phyloP scores from a whole-genome alignment of 352 stramenopile genomes.

The Globisporangium uncinulatum region DNA sequence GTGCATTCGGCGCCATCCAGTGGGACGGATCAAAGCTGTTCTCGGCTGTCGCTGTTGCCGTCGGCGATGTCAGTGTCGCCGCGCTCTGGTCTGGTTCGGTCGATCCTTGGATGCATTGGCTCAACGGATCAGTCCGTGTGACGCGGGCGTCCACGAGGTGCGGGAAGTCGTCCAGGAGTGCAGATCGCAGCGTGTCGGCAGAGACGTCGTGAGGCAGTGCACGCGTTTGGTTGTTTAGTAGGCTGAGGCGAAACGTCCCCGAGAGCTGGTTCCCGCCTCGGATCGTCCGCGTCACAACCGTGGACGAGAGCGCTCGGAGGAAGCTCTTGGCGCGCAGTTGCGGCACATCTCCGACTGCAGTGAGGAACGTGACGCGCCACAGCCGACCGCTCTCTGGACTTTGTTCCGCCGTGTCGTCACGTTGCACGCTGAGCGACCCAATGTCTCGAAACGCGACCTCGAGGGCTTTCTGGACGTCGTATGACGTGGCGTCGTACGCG shows the following conservation, averaged over 20 bases:
- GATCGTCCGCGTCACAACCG: slow-evolving; percentile 65
- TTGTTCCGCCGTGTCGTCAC: slow-evolving; percentile 45
- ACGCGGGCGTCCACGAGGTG: slow-evolving; percentile 67
- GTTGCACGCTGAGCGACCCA: slow-evolving; percentile 40
- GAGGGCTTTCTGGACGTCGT: slow-evolving; percentile 45
- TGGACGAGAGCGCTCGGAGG: slow-evolving; percentile 69
- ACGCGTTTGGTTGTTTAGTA: slow-evolving; percentile 52
- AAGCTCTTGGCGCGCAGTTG: slow-evolving; percentile 65
- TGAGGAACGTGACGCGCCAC: slow-evolving; percentile 91
- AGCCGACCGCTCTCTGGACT: slow-evolving; percentile 57
- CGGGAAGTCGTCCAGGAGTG: slow-evolving; percentile 39
- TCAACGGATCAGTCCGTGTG: slow-evolving; percentile 53
- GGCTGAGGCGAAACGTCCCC: slow-evolving; percentile 80
- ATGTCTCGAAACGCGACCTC: slow-evolving; percentile 53
- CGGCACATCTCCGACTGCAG: slow-evolving; percentile 75
- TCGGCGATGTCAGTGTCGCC: slow-evolving; percentile 3
- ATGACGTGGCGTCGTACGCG: slow-evolving; percentile 64
- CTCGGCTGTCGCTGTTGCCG: slow-evolving; percentile 15
- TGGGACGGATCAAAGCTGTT: slow-evolving; percentile 38
- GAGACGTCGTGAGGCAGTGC: slow-evolving; percentile 65
- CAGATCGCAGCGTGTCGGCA: slow-evolving; percentile 44
- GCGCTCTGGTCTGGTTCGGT: slow-evolving; percentile 49
- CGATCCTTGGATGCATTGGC: slow-evolving; percentile 49
- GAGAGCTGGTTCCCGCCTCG: slow-evolving; percentile 83
- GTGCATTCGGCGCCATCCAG: slow-evolving; percentile 47